Percentiles rank a stretch among this genome's conserved stretches.
Evolutionary conservation across 495 filamentous ascomycete genomes (phyloP).

Genomic region (Rhypophila decipiens): DNA sequence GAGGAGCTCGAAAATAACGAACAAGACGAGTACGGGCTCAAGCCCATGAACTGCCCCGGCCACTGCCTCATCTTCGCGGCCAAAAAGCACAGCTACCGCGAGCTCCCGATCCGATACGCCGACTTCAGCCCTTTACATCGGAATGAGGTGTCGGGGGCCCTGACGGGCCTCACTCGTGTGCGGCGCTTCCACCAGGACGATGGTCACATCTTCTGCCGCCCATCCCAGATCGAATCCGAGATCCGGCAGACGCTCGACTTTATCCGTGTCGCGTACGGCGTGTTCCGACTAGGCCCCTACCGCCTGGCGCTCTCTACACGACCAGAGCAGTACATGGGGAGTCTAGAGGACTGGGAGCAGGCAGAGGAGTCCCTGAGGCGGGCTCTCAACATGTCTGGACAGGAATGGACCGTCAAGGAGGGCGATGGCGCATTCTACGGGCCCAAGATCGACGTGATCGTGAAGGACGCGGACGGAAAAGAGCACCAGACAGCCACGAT

Average conservation of each 20-base stretch:
- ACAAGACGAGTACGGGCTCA: slow-evolving; percentile 79
- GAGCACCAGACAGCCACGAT: slow-evolving; percentile 89
- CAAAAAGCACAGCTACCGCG: slow-evolving; percentile 65
- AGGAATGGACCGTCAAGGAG: slow-evolving; percentile 63
- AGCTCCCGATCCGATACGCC: slow-evolving; percentile 83
- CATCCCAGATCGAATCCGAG: slow-evolving; percentile 73
- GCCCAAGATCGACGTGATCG: slow-evolving; percentile 87
- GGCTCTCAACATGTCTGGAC: slow-evolving; percentile 60
- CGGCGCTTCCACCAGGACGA: slow-evolving; percentile 96
- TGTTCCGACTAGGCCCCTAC: slow-evolving; percentile 67
- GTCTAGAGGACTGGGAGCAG: slow-evolving; percentile 69
- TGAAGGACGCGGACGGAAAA: slow-evolving; percentile 77
- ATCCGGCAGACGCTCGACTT: slow-evolving; percentile 76
- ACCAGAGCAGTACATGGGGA: slow-evolving; percentile 76
- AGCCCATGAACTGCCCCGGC: slow-evolving; percentile 96
- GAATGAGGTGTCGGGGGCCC: slow-evolving; percentile 79
- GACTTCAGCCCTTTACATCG: slow-evolving; percentile 90
- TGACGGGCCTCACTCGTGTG: slow-evolving; percentile 82
- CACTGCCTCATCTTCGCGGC: slow-evolving; percentile 83
- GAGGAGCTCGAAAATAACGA: slow-evolving; percentile 35
- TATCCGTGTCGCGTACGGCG: slow-evolving; percentile 68
- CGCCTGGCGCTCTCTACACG: slow-evolving; percentile 75
- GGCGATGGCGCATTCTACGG: slow-evolving; percentile 94
- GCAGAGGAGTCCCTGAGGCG: slow-evolving; percentile 68
- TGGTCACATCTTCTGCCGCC: slow-evolving; percentile 90